phyloP scores from a whole-genome alignment of 768 basidiomycete species.

The Hericium alpestre region DNA sequence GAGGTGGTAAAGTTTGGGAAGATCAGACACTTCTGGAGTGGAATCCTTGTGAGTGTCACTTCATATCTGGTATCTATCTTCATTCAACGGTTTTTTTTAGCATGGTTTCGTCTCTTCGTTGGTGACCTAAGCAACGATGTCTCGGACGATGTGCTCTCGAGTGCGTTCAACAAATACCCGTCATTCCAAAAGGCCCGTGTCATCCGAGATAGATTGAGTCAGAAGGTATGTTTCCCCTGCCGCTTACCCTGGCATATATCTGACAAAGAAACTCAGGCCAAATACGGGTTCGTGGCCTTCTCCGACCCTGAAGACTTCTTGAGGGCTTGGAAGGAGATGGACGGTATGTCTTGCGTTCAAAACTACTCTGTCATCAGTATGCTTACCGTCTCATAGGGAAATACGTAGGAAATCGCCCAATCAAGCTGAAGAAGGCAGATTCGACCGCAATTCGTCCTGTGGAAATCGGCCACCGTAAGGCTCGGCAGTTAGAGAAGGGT shows the following conservation, averaged over 20 bases:
- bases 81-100: slow-evolving; percentile 28
- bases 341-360: slow-evolving; percentile 46
- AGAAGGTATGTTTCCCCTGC: slow-evolving; percentile 52
- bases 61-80: not conserved
- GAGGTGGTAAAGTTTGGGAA: slow-evolving; percentile 96
- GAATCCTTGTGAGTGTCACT: slow-evolving; percentile 72
- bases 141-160: slow-evolving; percentile 85
- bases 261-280: slow-evolving; percentile 47
- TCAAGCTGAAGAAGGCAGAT: slow-evolving; percentile 92
- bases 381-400: slow-evolving; percentile 47
- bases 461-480: slow-evolving; percentile 88
- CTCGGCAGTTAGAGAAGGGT: slow-evolving; percentile 80
- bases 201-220: slow-evolving; percentile 85
- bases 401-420: slow-evolving; percentile 97
- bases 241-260: not conserved
- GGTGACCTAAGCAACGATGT: slow-evolving; percentile 98
- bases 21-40: slow-evolving; percentile 95
- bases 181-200: slow-evolving; percentile 94
- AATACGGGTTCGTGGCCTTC: slow-evolving; percentile 95
- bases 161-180: slow-evolving; percentile 87
- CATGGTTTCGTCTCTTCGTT: slow-evolving; percentile 96
- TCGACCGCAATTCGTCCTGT: slow-evolving; percentile 78
- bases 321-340: slow-evolving; percentile 99
- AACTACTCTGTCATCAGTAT: not conserved
- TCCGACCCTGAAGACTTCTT: slow-evolving; percentile 97